These are phyloP conservation scores for Coix lacrymajobi DNA, from an alignment of 176 grass and related monocot species.

Conservation along the genomic window DNA sequence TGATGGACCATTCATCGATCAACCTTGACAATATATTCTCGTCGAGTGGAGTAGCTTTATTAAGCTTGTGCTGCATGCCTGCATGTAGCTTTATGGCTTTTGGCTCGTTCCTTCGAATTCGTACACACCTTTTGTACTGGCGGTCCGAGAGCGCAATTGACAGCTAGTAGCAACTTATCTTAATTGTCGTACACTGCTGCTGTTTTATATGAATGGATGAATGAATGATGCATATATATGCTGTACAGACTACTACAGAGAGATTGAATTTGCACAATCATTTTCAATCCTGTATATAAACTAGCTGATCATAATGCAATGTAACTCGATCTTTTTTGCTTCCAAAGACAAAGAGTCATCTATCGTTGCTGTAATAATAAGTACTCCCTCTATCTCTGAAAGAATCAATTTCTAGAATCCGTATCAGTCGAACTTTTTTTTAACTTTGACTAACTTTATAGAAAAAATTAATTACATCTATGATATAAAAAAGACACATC, in stretches of 20 bases:
- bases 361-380: too few species aligned
- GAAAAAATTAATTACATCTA: too few species aligned
- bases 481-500: too few species aligned
- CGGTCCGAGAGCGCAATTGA: background rate
- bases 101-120: background rate
- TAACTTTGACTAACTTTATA: too few species aligned
- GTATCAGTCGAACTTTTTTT: too few species aligned
- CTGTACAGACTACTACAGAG: background rate
- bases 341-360: background rate
- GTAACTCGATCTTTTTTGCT: background rate
- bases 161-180: background rate
- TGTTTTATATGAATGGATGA: background rate
- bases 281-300: background rate
- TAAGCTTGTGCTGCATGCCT: background rate
- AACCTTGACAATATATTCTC: conserved; percentile 10
- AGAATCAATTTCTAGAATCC: too few species aligned
- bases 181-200: background rate
- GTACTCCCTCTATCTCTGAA: too few species aligned
- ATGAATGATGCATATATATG: background rate
- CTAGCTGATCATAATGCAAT: background rate
- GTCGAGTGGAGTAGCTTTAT: background rate
- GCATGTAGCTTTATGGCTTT: background rate
- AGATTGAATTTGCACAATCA: background rate
- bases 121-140: conserved; percentile 14
- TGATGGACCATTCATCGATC: conserved; percentile 1